Conservation (phyloP, 2,329 filamentous ascomycete genomes). For the Trichothecium roseum region DNA sequence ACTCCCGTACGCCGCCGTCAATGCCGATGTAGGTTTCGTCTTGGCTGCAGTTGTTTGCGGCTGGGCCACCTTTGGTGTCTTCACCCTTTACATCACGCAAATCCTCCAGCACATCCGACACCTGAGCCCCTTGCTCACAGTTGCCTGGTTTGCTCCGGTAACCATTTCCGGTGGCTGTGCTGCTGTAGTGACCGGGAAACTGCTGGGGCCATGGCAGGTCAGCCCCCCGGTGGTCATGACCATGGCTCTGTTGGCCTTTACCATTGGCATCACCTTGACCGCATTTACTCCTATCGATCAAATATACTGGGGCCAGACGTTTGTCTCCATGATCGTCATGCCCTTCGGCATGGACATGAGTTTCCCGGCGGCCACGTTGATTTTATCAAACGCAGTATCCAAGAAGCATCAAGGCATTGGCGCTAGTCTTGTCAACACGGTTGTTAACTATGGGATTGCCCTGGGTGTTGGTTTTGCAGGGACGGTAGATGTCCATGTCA, state of each 20-base stretch:
- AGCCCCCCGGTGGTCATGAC: conserved; percentile 30
- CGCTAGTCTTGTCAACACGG: conserved; percentile 47
- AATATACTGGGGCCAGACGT: conserved; percentile 54
- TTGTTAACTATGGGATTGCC: conserved; percentile 60
- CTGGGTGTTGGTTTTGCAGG: conserved; percentile 56
- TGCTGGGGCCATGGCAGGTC: conserved; percentile 26
- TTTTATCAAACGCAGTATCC: conserved; percentile 43
- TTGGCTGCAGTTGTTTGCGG: conserved; percentile 42
- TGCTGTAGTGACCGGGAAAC: conserved; percentile 29
- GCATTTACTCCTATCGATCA: conserved; percentile 40
- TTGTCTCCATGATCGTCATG: conserved; percentile 47
- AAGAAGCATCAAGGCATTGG: conserved; percentile 35
- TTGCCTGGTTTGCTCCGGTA: conserved; percentile 33
- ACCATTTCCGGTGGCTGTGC: conserved; percentile 32
- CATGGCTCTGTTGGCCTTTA: conserved; percentile 32
- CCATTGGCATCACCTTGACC: conserved; percentile 29
- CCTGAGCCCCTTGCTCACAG: conserved; percentile 29
- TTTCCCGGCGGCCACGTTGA: conserved; percentile 50
- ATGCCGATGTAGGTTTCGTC: conserved; percentile 42
- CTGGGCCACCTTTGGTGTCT: conserved; percentile 44
- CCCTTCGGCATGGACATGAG: conserved; percentile 58
- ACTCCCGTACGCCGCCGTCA: conserved; percentile 40
- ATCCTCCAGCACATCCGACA: conserved; percentile 34
- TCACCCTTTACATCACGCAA: conserved; percentile 40
- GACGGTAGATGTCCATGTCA: conserved; percentile 42